These are phyloP conservation scores for Geotrichum bryndzae DNA, from an alignment of 1,139 yeast genomes.

Conservation along the genomic window DNA sequence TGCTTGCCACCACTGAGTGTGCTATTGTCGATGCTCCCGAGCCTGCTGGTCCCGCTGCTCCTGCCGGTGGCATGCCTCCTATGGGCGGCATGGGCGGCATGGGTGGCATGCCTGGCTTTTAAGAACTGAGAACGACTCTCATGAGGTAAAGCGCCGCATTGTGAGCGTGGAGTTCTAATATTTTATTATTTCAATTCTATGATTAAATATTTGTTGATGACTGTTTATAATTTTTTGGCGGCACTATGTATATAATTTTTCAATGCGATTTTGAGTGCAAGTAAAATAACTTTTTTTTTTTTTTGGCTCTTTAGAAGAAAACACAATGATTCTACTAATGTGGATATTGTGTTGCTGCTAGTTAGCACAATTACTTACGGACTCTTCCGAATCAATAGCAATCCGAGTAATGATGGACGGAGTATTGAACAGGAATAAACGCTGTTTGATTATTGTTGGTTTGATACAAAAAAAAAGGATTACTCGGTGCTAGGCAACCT, in stretches of 20 bases:
- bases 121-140: background rate
- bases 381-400: too few relatives aligned
- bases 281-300: background rate
- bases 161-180: background rate
- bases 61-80: slow-evolving; percentile 53
- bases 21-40: slow-evolving; percentile 97
- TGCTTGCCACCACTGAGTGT: slow-evolving; percentile 97
- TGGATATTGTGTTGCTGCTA: too few relatives aligned
- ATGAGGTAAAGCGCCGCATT: background rate
- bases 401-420: too few relatives aligned
- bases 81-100: slow-evolving; percentile 58
- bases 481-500: background rate
- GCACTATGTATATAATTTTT: slow-evolving; percentile 13
- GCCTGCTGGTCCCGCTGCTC: slow-evolving; percentile 68
- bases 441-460: background rate
- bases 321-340: too few relatives aligned
- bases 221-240: background rate
- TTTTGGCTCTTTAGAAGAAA: too few relatives aligned
- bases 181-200: background rate
- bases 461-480: background rate
- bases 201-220: background rate
- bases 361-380: too few relatives aligned
- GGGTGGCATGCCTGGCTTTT: slow-evolving; percentile 37
- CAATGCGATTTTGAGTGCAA: background rate
- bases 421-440: too few relatives aligned